Conservation (phyloP, 805 yeast genomes). For the Scheffersomyces spartinae region DNA sequence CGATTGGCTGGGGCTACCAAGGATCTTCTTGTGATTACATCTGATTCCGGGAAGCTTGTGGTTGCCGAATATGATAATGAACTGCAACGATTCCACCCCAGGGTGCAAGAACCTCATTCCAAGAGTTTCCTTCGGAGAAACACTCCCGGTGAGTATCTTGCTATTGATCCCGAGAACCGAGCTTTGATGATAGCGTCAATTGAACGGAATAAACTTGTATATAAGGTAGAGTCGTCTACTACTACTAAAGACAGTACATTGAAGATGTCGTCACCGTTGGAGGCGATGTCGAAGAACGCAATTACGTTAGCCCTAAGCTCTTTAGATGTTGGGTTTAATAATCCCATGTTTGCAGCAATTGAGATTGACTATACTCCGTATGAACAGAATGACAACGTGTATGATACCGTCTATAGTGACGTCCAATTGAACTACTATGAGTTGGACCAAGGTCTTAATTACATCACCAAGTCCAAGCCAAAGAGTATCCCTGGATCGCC, state of each 20-base stretch:
- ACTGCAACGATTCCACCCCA: slow-evolving; percentile 29
- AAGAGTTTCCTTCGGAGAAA: slow-evolving; percentile 68
- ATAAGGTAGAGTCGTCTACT: slow-evolving; percentile 36
- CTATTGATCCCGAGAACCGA: slow-evolving; percentile 61
- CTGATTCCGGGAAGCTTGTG: slow-evolving; percentile 70
- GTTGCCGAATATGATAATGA: slow-evolving; percentile 35
- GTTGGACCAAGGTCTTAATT: slow-evolving; percentile 77
- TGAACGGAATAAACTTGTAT: slow-evolving; percentile 65
- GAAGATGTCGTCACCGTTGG: slow-evolving; percentile 62
- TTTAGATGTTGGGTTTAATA: slow-evolving; percentile 67
- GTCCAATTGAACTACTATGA: slow-evolving; percentile 55
- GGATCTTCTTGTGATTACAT: slow-evolving; percentile 55
- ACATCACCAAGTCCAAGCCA: slow-evolving; percentile 45
- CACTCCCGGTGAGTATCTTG: slow-evolving; percentile 63
- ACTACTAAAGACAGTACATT: slow-evolving; percentile 33
- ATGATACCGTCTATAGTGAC: slow-evolving; percentile 6
- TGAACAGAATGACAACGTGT: slow-evolving; percentile 11
- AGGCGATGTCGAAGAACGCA: slow-evolving; percentile 39
- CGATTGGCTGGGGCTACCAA: slow-evolving; percentile 39
- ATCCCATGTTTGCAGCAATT: slow-evolving; percentile 75
- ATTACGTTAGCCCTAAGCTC: slow-evolving; percentile 46
- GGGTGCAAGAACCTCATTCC: slow-evolving; percentile 53
- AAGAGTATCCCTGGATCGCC: slow-evolving; percentile 22
- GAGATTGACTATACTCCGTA: slow-evolving; percentile 45
- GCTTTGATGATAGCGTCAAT: slow-evolving; percentile 61